phyloP scores from a whole-genome alignment of 2,329 filamentous ascomycete genomes.

The Leptographium flavum region DNA sequence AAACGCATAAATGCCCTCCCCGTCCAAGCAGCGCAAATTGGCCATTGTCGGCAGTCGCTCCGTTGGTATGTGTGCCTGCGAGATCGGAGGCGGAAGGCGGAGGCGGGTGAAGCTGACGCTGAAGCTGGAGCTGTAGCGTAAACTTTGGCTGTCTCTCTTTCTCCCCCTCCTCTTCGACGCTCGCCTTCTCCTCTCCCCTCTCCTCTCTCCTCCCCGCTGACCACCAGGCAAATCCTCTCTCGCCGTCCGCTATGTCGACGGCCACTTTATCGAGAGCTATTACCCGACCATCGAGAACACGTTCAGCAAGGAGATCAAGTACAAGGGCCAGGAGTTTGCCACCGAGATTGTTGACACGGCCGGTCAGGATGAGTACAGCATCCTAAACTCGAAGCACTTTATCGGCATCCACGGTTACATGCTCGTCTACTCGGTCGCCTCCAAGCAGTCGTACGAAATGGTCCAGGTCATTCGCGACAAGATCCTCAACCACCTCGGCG shows the following conservation, averaged over 20 bases:
- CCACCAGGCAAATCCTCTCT: constrained; percentile 82
- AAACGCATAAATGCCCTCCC: constrained; percentile 22
- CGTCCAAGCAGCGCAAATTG: constrained; percentile 82
- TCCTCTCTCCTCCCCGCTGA: background rate
- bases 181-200: background rate
- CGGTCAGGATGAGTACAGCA: constrained; percentile 97
- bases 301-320: constrained; percentile 88
- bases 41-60: constrained; percentile 91
- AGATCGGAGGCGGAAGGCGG: no score
- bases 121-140: no score
- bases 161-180: background rate
- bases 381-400: constrained; percentile 95
- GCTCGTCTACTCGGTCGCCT: constrained; percentile 95
- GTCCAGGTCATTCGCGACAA: constrained; percentile 91
- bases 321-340: constrained; percentile 82
- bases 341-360: constrained; percentile 98
- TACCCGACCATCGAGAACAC: constrained; percentile 99
- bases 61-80: constrained; percentile 42
- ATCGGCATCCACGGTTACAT: constrained; percentile 99
- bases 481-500: constrained; percentile 91
- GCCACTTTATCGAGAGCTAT: constrained; percentile 96
- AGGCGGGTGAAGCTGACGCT: no score
- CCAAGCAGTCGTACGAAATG: constrained; percentile 93
- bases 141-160: background rate
- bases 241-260: constrained; percentile 92